Percentiles rank a stretch among this genome's conserved stretches.
Conservation (phyloP, 805 yeast genomes). For the Pichia californica region DNA sequence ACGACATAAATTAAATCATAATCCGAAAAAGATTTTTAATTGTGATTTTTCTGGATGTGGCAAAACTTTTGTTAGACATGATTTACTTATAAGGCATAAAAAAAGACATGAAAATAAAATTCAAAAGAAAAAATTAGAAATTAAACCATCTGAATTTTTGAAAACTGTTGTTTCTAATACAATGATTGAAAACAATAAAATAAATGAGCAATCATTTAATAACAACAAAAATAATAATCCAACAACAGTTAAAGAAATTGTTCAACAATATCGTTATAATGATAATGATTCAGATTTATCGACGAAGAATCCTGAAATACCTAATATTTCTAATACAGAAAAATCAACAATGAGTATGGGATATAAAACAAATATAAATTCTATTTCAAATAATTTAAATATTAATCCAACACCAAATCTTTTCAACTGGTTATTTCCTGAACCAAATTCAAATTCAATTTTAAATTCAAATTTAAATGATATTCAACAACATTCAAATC, state of each 20-base stretch:
- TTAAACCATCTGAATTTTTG: slow-evolving; percentile 5
- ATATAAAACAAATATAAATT: too few relatives aligned
- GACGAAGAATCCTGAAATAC: too few relatives aligned
- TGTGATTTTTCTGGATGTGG: slow-evolving; percentile 44
- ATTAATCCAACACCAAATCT: slow-evolving; percentile 10
- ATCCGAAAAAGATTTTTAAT: slow-evolving; percentile 45
- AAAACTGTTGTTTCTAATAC: slow-evolving; percentile 11
- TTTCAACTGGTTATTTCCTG: slow-evolving; percentile 26
- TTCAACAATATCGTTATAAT: slow-evolving; percentile 16
- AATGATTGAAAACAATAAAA: neutral
- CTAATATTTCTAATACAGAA: neutral
- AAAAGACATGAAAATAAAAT: slow-evolving; percentile 33
- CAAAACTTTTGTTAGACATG: slow-evolving; percentile 59
- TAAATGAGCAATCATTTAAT: too few relatives aligned
- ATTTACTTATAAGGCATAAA: slow-evolving; percentile 42
- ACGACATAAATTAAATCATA: slow-evolving; percentile 58
- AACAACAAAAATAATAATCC: slow-evolving; percentile 3
- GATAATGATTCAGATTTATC: too few relatives aligned
- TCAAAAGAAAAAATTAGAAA: slow-evolving; percentile 6
- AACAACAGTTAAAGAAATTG: slow-evolving; percentile 19
- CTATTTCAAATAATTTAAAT: neutral
- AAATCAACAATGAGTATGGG: neutral
- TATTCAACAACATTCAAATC: too few relatives aligned
- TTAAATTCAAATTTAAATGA: neutral
- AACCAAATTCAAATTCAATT: slow-evolving; percentile 7